phyloP scores from a whole-genome alignment of 2,329 filamentous ascomycete species.

The Mariannaea sp. region DNA sequence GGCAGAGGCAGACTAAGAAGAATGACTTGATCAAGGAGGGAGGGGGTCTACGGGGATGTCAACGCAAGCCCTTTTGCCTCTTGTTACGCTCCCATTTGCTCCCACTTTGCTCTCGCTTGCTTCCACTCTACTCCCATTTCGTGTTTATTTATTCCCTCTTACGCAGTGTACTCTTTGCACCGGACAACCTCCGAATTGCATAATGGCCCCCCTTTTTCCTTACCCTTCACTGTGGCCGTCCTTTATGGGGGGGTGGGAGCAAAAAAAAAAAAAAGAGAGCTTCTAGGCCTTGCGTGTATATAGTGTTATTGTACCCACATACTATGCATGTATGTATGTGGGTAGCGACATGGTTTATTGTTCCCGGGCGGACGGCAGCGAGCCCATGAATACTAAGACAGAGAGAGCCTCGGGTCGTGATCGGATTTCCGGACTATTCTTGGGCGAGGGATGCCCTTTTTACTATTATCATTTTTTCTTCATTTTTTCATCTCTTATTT shows the following conservation, averaged over 20 bases:
- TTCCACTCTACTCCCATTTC: neutral
- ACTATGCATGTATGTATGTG: neutral
- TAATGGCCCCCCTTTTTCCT: too few species aligned
- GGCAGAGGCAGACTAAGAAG: slow-evolving; percentile 71
- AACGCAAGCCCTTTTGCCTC: slow-evolving; percentile 4
- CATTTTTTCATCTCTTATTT: too few species aligned
- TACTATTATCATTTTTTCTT: too few species aligned
- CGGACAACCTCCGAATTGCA: slow-evolving; percentile 19
- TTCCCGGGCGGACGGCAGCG: slow-evolving; percentile 8
- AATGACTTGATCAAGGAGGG: slow-evolving; percentile 1
- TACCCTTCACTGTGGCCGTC: neutral
- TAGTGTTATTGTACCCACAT: neutral
- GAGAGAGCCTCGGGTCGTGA: slow-evolving; percentile 7
- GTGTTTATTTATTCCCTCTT: neutral
- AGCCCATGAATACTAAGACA: slow-evolving; percentile 10
- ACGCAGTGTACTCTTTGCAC: neutral
- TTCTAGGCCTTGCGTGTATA: slow-evolving; percentile 4
- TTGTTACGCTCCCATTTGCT: neutral
- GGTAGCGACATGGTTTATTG: neutral
- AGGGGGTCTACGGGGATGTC: neutral
- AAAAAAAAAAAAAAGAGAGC: too few species aligned
- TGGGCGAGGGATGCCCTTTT: too few species aligned
- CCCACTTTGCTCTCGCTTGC: neutral
- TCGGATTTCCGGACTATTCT: slow-evolving; percentile 10
- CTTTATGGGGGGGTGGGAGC: slow-evolving; percentile 15